Evolutionary conservation across 1,284 basidiomycete species (phyloP).

Genomic region (Stereum hirsutum): DNA sequence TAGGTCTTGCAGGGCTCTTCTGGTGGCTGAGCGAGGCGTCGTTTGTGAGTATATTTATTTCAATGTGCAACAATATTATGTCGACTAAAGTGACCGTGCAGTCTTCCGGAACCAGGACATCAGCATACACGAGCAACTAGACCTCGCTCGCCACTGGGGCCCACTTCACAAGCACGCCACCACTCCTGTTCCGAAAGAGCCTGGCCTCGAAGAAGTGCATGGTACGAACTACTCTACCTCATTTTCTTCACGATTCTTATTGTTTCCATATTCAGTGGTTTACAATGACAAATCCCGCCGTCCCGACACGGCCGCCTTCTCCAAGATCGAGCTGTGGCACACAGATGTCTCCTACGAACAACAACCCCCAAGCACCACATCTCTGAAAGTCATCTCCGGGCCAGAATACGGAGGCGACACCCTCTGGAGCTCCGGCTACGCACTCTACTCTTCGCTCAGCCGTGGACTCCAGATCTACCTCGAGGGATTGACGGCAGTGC

Average conservation of each 20-base stretch:
- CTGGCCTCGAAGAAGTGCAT: slow-evolving; percentile 72
- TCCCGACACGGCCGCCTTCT: slow-evolving; percentile 61
- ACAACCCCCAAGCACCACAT: slow-evolving; percentile 66
- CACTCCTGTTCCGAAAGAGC: slow-evolving; percentile 61
- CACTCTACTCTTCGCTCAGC: slow-evolving; percentile 64
- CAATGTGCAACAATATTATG: slow-evolving; percentile 2
- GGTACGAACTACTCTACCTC: slow-evolving; percentile 32
- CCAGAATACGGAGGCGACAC: slow-evolving; percentile 65
- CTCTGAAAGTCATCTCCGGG: slow-evolving; percentile 54
- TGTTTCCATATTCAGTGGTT: slow-evolving; percentile 33
- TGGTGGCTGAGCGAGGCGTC: slow-evolving; percentile 62
- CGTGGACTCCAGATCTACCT: slow-evolving; percentile 59
- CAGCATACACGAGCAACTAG: slow-evolving; percentile 61
- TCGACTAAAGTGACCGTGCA: slow-evolving; percentile 19
- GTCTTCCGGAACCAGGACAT: slow-evolving; percentile 70
- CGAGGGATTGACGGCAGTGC: slow-evolving; percentile 55
- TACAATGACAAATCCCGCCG: slow-evolving; percentile 62
- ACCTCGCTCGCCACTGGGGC: slow-evolving; percentile 65
- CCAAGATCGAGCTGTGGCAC: slow-evolving; percentile 79
- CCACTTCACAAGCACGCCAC: slow-evolving; percentile 80
- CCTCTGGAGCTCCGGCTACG: slow-evolving; percentile 60
- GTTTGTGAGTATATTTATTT: slow-evolving; percentile 39
- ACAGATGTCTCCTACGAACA: slow-evolving; percentile 75
- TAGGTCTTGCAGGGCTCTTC: slow-evolving; percentile 38
- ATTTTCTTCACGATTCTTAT: background rate